Evolutionary conservation across 1,139 yeast genomes (phyloP).

Genomic region (Eremothecium coryli): DNA sequence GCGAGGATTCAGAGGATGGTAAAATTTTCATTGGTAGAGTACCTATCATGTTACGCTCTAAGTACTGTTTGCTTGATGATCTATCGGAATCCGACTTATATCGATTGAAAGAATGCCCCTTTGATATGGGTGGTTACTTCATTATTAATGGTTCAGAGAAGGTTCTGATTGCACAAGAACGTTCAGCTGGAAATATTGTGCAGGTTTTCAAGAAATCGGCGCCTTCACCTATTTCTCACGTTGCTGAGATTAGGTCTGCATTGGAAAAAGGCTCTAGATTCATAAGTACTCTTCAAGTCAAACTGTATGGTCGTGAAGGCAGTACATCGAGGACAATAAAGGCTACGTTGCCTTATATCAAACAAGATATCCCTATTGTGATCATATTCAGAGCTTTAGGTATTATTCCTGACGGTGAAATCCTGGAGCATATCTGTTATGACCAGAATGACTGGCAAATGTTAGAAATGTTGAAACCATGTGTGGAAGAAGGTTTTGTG

Average conservation of each 20-base stretch:
- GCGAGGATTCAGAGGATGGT: constrained; percentile 49
- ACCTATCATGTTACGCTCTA: constrained; percentile 95
- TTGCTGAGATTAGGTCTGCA: constrained; percentile 95
- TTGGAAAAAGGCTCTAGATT: constrained; percentile 94
- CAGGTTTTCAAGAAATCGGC: constrained; percentile 98
- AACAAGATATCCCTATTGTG: constrained; percentile 93
- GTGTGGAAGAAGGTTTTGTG: constrained; percentile 98
- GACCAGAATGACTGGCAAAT: constrained; percentile 98
- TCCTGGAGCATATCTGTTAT: constrained; percentile 93
- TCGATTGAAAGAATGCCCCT: constrained; percentile 95
- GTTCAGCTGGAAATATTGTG: constrained; percentile 96
- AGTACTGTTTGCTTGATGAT: constrained; percentile 88
- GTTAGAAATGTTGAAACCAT: constrained; percentile 97
- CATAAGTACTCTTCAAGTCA: constrained; percentile 89
- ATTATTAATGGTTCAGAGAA: constrained; percentile 97
- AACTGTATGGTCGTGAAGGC: constrained; percentile 78
- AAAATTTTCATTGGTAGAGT: constrained; percentile 92
- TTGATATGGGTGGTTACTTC: constrained; percentile 98
- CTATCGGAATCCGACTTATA: constrained; percentile 91
- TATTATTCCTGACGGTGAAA: constrained; percentile 98
- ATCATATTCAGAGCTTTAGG: constrained; percentile 97
- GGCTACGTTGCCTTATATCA: constrained; percentile 92
- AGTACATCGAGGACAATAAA: constrained; percentile 73
- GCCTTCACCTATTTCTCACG: constrained; percentile 90
- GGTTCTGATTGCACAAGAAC: constrained; percentile 95